Percentiles rank a stretch among this genome's conserved stretches.
phyloP scores from a whole-genome alignment of 169 alveolate species.

The Cryptosporidium sp. region DNA sequence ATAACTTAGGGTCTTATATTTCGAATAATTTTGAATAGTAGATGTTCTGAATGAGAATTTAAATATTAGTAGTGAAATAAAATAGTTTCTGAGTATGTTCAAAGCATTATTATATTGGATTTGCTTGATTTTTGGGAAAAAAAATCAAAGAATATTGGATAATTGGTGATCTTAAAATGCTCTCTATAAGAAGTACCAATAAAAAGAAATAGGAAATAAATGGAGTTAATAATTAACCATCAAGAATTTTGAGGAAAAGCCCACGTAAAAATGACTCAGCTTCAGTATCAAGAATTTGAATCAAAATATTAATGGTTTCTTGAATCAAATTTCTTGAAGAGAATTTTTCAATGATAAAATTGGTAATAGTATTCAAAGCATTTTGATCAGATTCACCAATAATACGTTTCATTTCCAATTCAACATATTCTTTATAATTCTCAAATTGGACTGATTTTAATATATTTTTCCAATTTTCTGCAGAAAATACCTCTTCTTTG shows the following conservation, averaged over 20 bases:
- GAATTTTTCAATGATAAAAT: slow-evolving; percentile 11
- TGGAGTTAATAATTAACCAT: background rate
- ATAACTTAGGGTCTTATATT: background rate
- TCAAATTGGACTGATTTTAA: slow-evolving; percentile 7
- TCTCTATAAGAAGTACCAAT: background rate
- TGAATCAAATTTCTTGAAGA: background rate
- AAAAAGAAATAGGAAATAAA: background rate
- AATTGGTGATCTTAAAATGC: no score
- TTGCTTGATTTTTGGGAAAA: no score
- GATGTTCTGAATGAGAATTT: background rate
- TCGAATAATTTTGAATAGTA: background rate
- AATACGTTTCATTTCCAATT: slow-evolving; percentile 41
- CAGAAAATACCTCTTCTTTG: slow-evolving; percentile 16
- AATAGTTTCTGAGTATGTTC: background rate
- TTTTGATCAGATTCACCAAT: slow-evolving; percentile 48
- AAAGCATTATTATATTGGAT: background rate
- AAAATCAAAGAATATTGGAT: background rate
- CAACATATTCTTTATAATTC: slow-evolving; percentile 5
- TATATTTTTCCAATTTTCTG: slow-evolving; percentile 44
- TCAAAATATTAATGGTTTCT: slow-evolving; percentile 27
- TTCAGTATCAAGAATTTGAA: slow-evolving; percentile 32
- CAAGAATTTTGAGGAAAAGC: slow-evolving; percentile 34
- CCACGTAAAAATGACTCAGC: slow-evolving; percentile 38
- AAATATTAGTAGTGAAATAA: no score
- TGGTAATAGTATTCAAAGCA: slow-evolving; percentile 51